Percentiles rank a stretch among this genome's conserved stretches.
These are phyloP conservation scores for Xylariales sp. DNA, from an alignment of 2,329 filamentous ascomycete species.

Conservation along the genomic window DNA sequence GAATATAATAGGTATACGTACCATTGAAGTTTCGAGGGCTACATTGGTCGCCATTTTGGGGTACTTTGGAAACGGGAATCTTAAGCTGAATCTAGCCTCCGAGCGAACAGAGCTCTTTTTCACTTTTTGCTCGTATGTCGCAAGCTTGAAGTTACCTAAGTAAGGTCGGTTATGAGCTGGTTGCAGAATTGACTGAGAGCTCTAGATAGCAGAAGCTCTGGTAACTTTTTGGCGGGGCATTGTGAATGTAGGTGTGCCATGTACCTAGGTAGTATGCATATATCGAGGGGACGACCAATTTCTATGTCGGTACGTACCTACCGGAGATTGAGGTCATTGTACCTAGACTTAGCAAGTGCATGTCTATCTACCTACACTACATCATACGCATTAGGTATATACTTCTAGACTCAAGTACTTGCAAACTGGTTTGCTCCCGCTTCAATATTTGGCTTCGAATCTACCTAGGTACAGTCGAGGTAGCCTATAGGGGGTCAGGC, in stretches of 20 bases:
- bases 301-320: neutral
- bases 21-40: slow-evolving; percentile 87
- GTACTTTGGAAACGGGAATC: neutral
- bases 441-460: no score
- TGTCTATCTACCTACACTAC: no score
- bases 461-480: no score
- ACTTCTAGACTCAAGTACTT: no score
- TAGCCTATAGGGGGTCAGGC: neutral
- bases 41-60: slow-evolving; percentile 80
- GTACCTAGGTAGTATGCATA: no score
- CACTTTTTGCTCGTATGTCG: slow-evolving; percentile 1
- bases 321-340: no score
- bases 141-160: slow-evolving; percentile 20
- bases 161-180: neutral
- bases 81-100: neutral
- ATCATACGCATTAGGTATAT: no score
- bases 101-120: neutral
- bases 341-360: no score
- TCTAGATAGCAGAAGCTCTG: slow-evolving; percentile 1
- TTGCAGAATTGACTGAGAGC: slow-evolving; percentile 4
- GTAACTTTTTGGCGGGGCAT: slow-evolving; percentile 38
- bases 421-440: neutral
- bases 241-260: no score
- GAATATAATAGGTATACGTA: slow-evolving; percentile 52
- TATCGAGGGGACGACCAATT: no score